These are phyloP conservation scores for Botryosphaeria dothidea DNA, from an alignment of 2,329 filamentous ascomycete species.

Conservation along the genomic window DNA sequence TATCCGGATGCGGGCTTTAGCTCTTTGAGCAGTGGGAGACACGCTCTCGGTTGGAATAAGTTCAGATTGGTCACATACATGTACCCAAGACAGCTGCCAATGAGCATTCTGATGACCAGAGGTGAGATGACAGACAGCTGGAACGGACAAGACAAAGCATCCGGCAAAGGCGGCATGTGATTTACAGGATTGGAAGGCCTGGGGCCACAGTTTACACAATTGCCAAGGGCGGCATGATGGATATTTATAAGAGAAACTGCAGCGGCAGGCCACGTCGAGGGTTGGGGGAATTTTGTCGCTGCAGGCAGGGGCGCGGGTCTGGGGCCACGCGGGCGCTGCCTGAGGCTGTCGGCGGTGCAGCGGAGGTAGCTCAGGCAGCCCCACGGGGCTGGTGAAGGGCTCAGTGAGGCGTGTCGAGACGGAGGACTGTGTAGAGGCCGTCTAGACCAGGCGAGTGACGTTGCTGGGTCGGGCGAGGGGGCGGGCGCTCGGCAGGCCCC, in stretches of 20 bases:
- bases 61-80: too few relatives aligned
- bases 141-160: neutral
- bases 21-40: too few relatives aligned
- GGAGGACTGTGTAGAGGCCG: neutral
- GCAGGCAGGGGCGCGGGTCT: neutral
- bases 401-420: neutral
- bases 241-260: constrained; percentile 15
- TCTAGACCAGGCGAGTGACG: neutral
- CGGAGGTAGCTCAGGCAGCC: neutral
- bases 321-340: neutral
- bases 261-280: neutral
- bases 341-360: neutral
- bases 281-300: neutral
- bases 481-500: neutral
- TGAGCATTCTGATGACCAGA: neutral
- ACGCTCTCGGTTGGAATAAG: too few relatives aligned
- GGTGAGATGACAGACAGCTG: neutral
- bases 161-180: constrained; percentile 9
- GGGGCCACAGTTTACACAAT: neutral
- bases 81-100: neutral
- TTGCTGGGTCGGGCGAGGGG: neutral
- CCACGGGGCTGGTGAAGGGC: neutral
- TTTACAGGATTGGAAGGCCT: neutral
- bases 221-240: neutral
- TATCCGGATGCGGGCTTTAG: too few relatives aligned